Base-by-base conservation (phyloP, 2,329 filamentous ascomycete species). In the Ploettnerulaceae sp. region DNA sequence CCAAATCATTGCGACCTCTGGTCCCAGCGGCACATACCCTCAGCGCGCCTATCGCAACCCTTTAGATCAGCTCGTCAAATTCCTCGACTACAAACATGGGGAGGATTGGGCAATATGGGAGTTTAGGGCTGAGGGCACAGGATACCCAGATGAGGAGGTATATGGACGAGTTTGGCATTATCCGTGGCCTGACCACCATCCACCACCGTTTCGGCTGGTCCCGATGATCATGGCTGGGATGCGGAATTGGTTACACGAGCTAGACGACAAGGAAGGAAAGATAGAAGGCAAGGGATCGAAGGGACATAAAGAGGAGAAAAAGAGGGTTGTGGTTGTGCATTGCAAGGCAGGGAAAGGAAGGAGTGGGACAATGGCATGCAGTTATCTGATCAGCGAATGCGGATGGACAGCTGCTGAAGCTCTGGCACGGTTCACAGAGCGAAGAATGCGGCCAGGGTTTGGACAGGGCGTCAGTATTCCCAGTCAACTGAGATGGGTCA, bases 271-370 rank as follows among this genome's bases (percentile, higher is more conserved):
- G n/a, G 32, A 37, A 17, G 24, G 34, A 24, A 14, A 60, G 44
- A 45, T 49, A 5, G 54, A 60, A 5, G 51, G 60, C 25, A 15
- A 61, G 51, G 59, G 11, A 60, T 64, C 36, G 58, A 57, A 11
- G 43, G 64, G n/a, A 49, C n/a, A 58, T 28, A 48, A 39, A 11
- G 29, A 14, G 4, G 40, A 44, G 9, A 56, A 59, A 3, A 47
- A 61, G 28, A 74, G 89, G 25, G 88, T 97, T 0, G 84, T 84
- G 0, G 90, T 97, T 5, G 89, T 97, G 6, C 93, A 98, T 67
- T 97, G 93, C 72, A 97, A 97, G 65, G 93, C 93, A 1, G 93
- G 93, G 2, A 98, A 98, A 67, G 93, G 93, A 1, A 76, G 93
- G 40, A 95, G 88, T 55, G 93, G 93, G 3, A 95, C 89, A 0